A percentile compares a stretch with the other conserved stretches of the same genome.
These are phyloP conservation scores for Alternaria sp. DNA, from an alignment of 2,329 filamentous ascomycete genomes.

Conservation along the genomic window DNA sequence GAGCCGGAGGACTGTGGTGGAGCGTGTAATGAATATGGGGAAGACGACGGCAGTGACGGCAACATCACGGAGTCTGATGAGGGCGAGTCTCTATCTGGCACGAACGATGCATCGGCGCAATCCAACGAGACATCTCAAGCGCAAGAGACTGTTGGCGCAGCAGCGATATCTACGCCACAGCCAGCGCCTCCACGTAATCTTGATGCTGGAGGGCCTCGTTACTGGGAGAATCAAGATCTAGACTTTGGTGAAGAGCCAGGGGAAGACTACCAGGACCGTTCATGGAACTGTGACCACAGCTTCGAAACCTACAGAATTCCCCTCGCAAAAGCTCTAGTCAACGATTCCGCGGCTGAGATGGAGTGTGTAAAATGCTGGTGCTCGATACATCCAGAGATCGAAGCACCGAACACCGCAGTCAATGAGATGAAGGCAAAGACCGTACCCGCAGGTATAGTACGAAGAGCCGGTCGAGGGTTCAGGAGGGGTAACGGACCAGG, in stretches of 20 bases:
- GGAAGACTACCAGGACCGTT: conserved; percentile 26
- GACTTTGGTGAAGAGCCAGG: conserved; percentile 49
- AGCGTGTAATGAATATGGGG: conserved; percentile 22
- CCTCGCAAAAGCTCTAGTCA: conserved; percentile 18
- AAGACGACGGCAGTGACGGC: conserved; percentile 32
- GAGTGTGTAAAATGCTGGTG: conserved; percentile 43
- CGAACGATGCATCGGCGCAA: neutral
- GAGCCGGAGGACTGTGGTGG: conserved; percentile 43
- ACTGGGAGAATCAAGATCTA: conserved; percentile 38
- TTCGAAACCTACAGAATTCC: conserved; percentile 26
- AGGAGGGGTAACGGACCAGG: neutral
- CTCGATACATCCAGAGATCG: conserved; percentile 30
- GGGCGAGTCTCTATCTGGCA: conserved; percentile 1
- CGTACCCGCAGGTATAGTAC: neutral
- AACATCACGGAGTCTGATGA: conserved; percentile 24
- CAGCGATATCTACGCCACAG: neutral
- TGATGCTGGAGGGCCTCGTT: conserved; percentile 35
- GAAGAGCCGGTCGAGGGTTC: neutral
- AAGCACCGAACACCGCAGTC: conserved; percentile 3
- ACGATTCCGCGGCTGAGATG: conserved; percentile 15
- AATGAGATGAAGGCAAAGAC: neutral
- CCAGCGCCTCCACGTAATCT: conserved; percentile 34
- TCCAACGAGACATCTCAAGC: neutral
- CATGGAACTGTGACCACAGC: conserved; percentile 35
- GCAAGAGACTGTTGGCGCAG: neutral